Evolutionary conservation across 805 yeast genomes (phyloP).

Genomic region (Priceomyces haplophilus): DNA sequence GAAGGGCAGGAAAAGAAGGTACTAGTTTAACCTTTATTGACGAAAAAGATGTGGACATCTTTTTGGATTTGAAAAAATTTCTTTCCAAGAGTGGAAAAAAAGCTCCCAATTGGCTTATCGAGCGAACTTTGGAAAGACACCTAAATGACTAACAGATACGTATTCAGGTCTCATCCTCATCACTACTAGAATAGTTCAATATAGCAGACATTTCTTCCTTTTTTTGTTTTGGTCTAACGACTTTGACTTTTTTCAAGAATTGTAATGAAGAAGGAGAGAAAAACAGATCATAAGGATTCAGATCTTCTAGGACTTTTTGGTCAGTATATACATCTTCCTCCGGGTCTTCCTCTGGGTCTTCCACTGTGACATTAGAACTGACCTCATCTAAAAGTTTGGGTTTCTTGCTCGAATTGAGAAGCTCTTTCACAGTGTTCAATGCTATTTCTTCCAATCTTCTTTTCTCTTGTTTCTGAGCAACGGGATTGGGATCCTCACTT

Average conservation of each 20-base stretch:
- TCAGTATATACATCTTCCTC: not conserved
- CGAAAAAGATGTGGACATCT: slow-evolving; percentile 50
- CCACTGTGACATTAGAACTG: slow-evolving; percentile 2
- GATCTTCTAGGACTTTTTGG: slow-evolving; percentile 12
- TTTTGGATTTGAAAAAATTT: slow-evolving; percentile 50
- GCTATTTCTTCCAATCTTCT: slow-evolving; percentile 51
- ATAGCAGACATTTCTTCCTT: slow-evolving; percentile 10
- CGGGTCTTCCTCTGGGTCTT: slow-evolving; percentile 7
- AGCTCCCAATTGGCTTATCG: slow-evolving; percentile 18
- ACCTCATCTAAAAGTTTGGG: slow-evolving; percentile 5
- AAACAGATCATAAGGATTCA: slow-evolving; percentile 5
- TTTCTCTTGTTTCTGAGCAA: slow-evolving; percentile 49
- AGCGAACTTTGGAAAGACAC: slow-evolving; percentile 10
- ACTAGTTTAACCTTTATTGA: slow-evolving; percentile 70
- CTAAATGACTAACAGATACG: slow-evolving; percentile 14
- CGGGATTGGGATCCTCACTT: slow-evolving; percentile 79
- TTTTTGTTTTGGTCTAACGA: slow-evolving; percentile 6
- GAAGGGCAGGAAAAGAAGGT: slow-evolving; percentile 87
- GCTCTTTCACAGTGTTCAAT: slow-evolving; percentile 47
- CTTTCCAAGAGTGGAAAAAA: slow-evolving; percentile 32
- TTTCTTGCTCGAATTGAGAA: slow-evolving; percentile 27
- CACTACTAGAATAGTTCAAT: slow-evolving; percentile 29
- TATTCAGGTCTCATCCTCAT: slow-evolving; percentile 20
- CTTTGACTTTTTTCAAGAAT: slow-evolving; percentile 13
- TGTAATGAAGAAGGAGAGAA: slow-evolving; percentile 12